Base-by-base conservation (phyloP, 2,329 filamentous ascomycete species). In the Aspergillus amoenus region DNA sequence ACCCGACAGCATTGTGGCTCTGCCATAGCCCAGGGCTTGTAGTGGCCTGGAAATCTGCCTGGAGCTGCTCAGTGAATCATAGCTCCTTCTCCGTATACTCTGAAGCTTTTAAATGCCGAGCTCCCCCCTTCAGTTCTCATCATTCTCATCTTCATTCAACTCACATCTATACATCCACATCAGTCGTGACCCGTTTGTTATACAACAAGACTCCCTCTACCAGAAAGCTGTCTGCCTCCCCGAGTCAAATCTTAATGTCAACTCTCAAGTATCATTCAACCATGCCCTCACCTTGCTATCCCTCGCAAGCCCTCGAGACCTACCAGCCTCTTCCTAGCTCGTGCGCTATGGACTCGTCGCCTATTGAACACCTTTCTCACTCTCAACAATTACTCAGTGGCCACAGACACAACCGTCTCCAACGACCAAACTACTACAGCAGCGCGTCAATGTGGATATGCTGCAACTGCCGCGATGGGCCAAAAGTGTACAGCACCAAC, bases 401-500 rank as follows among this genome's bases (percentile, higher is more conserved):
- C 3, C 27, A 30, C 27, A 30, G 27, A 30, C 9, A 44, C 17
- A n/a, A 24, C 40, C 12, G 18, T 24, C 11, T 54, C 30, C 57
- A 27, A 12, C 17, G 45, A 15, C 43, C 18, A 15, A 58, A 57
- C 8, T 37, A 49, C 43, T 59, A 63, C 49, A 40, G 48, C 22
- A 67, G 64, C 9, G 60, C 67, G 27, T 0, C 27, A 51, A 63
- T 73, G 60, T 77, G 74, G 45, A 66, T 73, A 54, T 77, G 75
- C 64, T 77, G 75, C 67, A 2, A 57, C 4, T 77, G 75, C 57
- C 40, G 65, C 1, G 74, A 77, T 42, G 75, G 75, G 0, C 75
- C 75, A 0, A 77, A 76, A 51, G 60, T 74, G 40, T 76, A 62
- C 59, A 63, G 70, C 11, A 43, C 58, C 30, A 71, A 77, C 43